Conservation (phyloP, 176 grass and related monocot species). For the Aegilops tauschii region DNA sequence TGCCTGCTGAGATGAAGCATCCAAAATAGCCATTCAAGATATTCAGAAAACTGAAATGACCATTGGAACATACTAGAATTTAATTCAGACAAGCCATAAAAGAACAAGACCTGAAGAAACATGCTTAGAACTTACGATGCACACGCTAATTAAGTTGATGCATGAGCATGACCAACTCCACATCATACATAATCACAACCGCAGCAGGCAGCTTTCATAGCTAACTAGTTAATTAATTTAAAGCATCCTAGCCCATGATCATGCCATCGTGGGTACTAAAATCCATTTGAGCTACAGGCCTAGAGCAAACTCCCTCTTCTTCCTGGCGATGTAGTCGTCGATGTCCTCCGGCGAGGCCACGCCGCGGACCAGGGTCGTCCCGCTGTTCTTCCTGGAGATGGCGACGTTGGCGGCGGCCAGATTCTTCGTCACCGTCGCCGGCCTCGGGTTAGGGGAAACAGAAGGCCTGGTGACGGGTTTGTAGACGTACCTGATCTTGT, state of each 20-base stretch:
- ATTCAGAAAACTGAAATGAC: not conserved
- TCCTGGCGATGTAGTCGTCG: not conserved
- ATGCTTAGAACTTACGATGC: not conserved
- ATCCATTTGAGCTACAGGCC: not conserved
- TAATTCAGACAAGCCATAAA: not conserved
- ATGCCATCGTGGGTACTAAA: not conserved
- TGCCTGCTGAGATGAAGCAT: not conserved
- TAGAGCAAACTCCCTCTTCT: not conserved
- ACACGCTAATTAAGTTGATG: not conserved
- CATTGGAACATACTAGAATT: not conserved
- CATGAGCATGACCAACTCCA: not conserved
- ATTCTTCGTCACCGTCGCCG: not conserved
- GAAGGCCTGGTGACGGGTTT: slow-evolving; percentile 15
- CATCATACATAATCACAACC: not conserved
- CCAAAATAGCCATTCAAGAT: not conserved
- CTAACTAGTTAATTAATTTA: not conserved
- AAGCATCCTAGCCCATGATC: not conserved
- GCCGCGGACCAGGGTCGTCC: not conserved
- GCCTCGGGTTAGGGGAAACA: not conserved
- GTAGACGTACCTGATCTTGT: slow-evolving; percentile 21
- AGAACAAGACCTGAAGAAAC: not conserved
- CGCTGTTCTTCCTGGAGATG: not conserved
- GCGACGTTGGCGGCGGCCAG: not conserved
- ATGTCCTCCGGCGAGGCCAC: not conserved
- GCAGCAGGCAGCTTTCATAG: not conserved